A percentile compares a stretch with the other conserved stretches of the same genome.
Conservation (phyloP, 163 green algal genomes). For the Scenedesmus sp. region DNA sequence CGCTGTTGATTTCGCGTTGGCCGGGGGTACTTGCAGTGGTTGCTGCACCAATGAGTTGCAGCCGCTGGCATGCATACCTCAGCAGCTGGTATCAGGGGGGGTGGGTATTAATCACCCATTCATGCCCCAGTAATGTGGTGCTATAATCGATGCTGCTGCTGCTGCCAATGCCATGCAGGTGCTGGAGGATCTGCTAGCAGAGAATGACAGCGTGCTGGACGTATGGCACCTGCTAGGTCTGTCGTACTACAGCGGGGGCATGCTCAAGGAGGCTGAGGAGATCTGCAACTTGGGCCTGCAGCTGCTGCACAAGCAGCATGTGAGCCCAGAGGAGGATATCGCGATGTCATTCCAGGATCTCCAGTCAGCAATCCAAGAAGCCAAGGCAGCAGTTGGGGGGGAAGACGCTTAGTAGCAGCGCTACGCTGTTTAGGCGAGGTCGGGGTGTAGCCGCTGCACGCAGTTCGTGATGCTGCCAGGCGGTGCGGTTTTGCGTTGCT, state of each 20-base stretch:
- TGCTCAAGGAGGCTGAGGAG: slow-evolving; percentile 71
- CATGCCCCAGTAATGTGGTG: too few relatives aligned
- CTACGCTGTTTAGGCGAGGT: not conserved
- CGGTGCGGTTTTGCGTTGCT: not conserved
- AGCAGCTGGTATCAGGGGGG: not conserved
- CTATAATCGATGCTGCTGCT: not conserved
- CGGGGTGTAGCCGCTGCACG: not conserved
- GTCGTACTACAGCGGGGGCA: slow-evolving; percentile 74
- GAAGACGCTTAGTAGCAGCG: not conserved
- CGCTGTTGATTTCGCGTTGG: too few relatives aligned
- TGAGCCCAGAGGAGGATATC: slow-evolving; percentile 32
- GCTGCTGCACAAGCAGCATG: slow-evolving; percentile 50
- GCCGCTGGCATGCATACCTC: not conserved
- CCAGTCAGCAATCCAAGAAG: slow-evolving; percentile 48
- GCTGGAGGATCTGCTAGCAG: slow-evolving; percentile 82
- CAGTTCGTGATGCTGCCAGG: too few relatives aligned
- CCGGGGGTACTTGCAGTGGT: too few relatives aligned
- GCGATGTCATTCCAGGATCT: slow-evolving; percentile 9
- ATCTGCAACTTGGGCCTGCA: slow-evolving; percentile 44
- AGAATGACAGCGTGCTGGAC: slow-evolving; percentile 87
- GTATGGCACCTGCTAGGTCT: slow-evolving; percentile 89
- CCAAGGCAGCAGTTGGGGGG: slow-evolving; percentile 24
- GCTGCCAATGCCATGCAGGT: slow-evolving; percentile 64
- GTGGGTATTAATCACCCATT: too few relatives aligned
- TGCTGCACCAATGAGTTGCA: not conserved